Base-by-base conservation (phyloP, 164 flowering plant species). In the Aristolochia californica region DNA sequence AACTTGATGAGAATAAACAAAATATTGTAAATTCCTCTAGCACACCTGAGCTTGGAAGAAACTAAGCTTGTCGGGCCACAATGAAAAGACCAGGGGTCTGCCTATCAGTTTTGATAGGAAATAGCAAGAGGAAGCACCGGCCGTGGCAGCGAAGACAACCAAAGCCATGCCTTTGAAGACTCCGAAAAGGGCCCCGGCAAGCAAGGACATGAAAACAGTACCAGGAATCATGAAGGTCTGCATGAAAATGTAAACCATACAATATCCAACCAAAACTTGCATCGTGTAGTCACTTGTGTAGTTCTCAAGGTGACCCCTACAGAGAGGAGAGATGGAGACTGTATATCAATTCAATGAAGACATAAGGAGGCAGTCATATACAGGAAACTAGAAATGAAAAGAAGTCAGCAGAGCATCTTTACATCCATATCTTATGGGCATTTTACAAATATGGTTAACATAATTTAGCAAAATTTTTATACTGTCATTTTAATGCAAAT, bases 171-270 rank as follows among this genome's bases (percentile, higher is more conserved):
- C 97, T 73, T 75, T 85, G 66, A 80, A 67, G 57, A 89, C 87
- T 55, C 98, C 98, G 63, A 89, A 93, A 59, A 93, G 91, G 11
- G 98, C 74, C 56, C 98, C 98, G 56, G 98, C 98, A 59, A 93
- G 89, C 72, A 93, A 68, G 13, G 98, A 93, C 96, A 89, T 82
- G 72, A 93, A 93, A 21, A 89, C 83, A 14, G 99, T 89, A 26
- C 99, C 99, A 0, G 97, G 99, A 55, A 93, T 93, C 99, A 93
- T 93, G 79, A 93, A 87, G 58, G 97, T 93, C 75, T 93, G 97
- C 98, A 93, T 93, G 68, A 89, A 83, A 30, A 93, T 80, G 77
- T 87, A 93, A 51, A 93, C 91, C 61, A 79, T 24, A 61, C 83
- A 83, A 67, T 87, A 93, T 12, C 96, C 91, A 55, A 87, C 72